Percentiles rank a stretch among this genome's conserved stretches.
These are phyloP conservation scores for Ceratobasidium sp. DNA, from an alignment of 1,284 basidiomycete genomes.

Conservation along the genomic window DNA sequence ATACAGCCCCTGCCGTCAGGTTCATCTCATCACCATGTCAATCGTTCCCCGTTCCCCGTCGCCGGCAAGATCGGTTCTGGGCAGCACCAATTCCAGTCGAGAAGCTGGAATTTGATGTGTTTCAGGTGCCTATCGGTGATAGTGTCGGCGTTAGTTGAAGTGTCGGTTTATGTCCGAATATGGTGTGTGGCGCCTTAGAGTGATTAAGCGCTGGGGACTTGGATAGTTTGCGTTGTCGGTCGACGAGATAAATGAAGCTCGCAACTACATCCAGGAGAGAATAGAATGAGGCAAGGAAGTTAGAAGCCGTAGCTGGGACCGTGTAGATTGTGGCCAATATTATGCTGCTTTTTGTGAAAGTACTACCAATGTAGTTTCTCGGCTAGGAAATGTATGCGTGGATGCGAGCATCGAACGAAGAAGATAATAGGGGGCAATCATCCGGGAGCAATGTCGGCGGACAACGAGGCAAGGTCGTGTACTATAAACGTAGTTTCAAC, in stretches of 20 bases:
- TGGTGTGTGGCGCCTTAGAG: neutral
- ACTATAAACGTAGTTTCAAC: neutral
- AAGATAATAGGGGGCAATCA: neutral
- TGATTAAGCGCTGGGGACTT: constrained; percentile 1
- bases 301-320: too few relatives aligned
- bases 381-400: neutral
- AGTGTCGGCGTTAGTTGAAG: constrained; percentile 8
- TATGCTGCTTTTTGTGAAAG: neutral
- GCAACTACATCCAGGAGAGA: too few relatives aligned
- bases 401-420: neutral
- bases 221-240: neutral
- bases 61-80: neutral
- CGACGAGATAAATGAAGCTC: neutral
- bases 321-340: neutral
- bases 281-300: too few relatives aligned
- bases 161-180: constrained; percentile 10
- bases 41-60: neutral
- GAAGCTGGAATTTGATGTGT: neutral
- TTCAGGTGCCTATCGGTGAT: neutral
- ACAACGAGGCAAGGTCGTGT: neutral
- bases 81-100: constrained; percentile 7
- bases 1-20: too few relatives aligned
- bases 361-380: neutral
- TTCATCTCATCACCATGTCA: constrained; percentile 10
- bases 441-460: neutral